Evolutionary conservation across 331 rosid genomes (phyloP), one percentile per base, ranked within the genome.

Genomic region (Malus hybrid): DNA sequence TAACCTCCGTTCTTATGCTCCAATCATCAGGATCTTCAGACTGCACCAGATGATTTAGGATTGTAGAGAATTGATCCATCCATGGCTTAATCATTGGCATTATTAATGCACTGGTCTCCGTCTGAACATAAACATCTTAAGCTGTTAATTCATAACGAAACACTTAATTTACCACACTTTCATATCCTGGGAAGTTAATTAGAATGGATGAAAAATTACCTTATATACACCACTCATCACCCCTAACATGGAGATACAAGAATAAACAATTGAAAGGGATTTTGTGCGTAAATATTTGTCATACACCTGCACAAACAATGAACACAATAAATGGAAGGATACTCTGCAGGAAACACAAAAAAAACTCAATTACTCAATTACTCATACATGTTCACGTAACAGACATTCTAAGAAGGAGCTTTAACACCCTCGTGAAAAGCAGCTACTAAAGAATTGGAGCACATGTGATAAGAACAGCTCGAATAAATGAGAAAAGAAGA

Each of bases 11-110:
- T 87, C 88, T 90, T 50, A 94, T 80, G 78, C 90, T 83, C 99
- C 99, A 94, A 84, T 90, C 97, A 79, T 92, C 89, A 19, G 99
- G 96, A 87, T 94, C 90, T 87, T 92, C 93, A 78, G 92, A 76
- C 79, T 86, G 93, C 74, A 92, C 93, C 6, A 93, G 96, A 79
- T 80, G 82, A 78, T 67, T 77, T 58, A 94, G 84, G 72, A 92
- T 90, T 66, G 81, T 83, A 60, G 93, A 84, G 78, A 92, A 92
- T 63, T 87, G 99, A 46, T 78, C 84, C 96, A 90, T 88, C 99
- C 96, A 91, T 72, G 95, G 96, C 83, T 84, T 90, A 68, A 94
- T 82, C 85, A 92, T 81, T 63, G 99, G 89, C 67, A 76, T 33
- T 71, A 94, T 76, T 61, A 92, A 62, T 63, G 89, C 80, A 77